These are phyloP conservation scores for Colletotrichum sansevieriae DNA, from an alignment of 2,329 filamentous ascomycete genomes.

Conservation along the genomic window DNA sequence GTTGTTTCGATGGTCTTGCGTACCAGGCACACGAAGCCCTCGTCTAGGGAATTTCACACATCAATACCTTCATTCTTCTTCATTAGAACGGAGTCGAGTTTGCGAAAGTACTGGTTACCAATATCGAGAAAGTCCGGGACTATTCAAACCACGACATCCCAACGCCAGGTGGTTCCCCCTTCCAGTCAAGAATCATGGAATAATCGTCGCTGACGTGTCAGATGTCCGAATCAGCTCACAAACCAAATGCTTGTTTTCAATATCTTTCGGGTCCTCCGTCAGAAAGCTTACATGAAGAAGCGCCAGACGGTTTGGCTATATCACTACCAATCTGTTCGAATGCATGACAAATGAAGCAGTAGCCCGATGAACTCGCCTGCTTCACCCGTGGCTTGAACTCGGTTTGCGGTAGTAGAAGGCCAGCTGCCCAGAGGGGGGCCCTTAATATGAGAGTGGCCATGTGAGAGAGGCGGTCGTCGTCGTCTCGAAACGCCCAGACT, in stretches of 20 bases:
- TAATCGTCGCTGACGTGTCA: neutral
- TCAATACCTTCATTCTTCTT: neutral
- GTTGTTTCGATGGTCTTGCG: neutral
- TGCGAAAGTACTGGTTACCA: neutral
- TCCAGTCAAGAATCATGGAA: neutral
- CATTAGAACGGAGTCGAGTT: neutral
- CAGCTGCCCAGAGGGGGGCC: no score
- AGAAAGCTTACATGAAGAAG: neutral
- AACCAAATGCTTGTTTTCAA: neutral
- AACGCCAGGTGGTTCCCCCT: neutral
- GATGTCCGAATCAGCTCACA: neutral
- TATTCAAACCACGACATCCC: neutral
- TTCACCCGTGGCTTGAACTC: no score
- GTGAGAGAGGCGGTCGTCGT: no score
- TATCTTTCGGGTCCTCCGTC: neutral
- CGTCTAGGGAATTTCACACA: neutral
- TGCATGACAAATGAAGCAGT: no score
- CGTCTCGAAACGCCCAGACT: no score
- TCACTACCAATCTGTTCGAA: no score
- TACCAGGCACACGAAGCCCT: neutral
- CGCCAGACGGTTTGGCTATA: no score
- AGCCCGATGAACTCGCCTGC: no score
- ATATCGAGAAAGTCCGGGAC: no score
- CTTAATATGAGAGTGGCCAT: no score
- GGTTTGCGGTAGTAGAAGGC: no score